These are phyloP conservation scores for Eudorina sp. DNA, from an alignment of 139 green algal species.

Conservation along the genomic window DNA sequence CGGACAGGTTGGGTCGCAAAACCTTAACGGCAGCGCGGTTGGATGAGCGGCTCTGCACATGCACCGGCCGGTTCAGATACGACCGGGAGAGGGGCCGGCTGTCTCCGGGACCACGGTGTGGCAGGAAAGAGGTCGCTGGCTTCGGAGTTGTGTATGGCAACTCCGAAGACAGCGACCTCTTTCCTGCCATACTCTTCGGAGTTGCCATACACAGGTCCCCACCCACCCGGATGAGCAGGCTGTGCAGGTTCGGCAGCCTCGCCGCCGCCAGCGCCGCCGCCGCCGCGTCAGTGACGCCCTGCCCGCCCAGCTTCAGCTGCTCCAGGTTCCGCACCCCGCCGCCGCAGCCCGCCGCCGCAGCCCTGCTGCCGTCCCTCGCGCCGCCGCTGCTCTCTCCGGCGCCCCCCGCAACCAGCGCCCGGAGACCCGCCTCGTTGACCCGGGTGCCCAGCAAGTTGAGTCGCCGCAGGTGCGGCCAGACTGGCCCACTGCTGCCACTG, in stretches of 20 bases:
- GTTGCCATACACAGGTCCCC: no score
- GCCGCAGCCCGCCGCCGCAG: background rate
- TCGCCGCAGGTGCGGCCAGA: constrained; percentile 22
- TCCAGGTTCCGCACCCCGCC: no score
- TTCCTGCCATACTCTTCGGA: no score
- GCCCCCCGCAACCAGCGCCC: background rate
- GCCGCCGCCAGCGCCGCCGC: constrained; percentile 22
- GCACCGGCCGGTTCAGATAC: no score
- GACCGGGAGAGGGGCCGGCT: no score
- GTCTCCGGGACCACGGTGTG: no score
- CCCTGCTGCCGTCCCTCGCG: background rate
- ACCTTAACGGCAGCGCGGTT: no score
- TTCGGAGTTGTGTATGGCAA: no score
- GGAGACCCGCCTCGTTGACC: background rate
- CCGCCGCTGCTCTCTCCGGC: background rate
- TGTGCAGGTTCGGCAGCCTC: constrained; percentile 28
- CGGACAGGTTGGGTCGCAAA: no score
- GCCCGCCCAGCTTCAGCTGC: constrained; percentile 29
- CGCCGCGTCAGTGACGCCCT: background rate
- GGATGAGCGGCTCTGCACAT: no score
- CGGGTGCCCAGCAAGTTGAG: constrained; percentile 27
- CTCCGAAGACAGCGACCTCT: no score
- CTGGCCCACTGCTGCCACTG: background rate
- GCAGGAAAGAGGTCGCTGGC: no score
- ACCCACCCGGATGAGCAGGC: constrained; percentile 15